phyloP scores from a whole-genome alignment of 75 land plant species.

The Sequoia sempervirens region DNA sequence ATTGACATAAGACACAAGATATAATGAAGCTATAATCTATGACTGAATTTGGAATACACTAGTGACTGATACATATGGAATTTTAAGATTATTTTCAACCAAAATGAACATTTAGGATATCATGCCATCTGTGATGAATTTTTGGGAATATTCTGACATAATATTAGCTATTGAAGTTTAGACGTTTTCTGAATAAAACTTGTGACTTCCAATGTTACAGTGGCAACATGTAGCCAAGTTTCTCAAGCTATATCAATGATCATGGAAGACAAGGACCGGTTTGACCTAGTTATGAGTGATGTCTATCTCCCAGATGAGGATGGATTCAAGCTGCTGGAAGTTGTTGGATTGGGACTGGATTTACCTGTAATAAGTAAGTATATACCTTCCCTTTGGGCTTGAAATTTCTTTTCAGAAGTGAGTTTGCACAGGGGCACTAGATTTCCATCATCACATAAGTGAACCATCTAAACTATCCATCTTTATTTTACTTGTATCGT shows the following conservation, averaged over 20 bases:
- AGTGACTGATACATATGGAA: background rate
- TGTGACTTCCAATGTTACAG: constrained; percentile 9
- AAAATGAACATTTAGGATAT: background rate
- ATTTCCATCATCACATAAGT: background rate
- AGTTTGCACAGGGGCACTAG: background rate
- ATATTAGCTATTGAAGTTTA: background rate
- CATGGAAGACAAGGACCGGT: constrained; percentile 9
- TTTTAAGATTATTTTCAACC: background rate
- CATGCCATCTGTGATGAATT: background rate
- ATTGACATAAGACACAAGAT: background rate
- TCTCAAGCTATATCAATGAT: constrained; percentile 19
- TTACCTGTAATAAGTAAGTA: constrained; percentile 55
- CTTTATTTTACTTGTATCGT: background rate
- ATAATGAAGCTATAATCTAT: background rate
- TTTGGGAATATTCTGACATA: background rate
- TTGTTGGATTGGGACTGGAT: constrained; percentile 38
- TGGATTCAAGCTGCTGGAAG: constrained; percentile 50
- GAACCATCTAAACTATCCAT: background rate
- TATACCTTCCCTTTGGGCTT: background rate
- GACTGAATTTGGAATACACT: background rate
- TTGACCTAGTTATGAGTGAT: constrained; percentile 27
- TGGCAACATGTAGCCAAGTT: constrained; percentile 21
- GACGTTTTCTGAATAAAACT: background rate
- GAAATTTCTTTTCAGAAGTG: background rate
- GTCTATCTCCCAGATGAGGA: constrained; percentile 31